A percentile compares a stretch with the other conserved stretches of the same genome.
Evolutionary conservation across 768 basidiomycete species (phyloP).

Genomic region (Rossbeevera mucosa): DNA sequence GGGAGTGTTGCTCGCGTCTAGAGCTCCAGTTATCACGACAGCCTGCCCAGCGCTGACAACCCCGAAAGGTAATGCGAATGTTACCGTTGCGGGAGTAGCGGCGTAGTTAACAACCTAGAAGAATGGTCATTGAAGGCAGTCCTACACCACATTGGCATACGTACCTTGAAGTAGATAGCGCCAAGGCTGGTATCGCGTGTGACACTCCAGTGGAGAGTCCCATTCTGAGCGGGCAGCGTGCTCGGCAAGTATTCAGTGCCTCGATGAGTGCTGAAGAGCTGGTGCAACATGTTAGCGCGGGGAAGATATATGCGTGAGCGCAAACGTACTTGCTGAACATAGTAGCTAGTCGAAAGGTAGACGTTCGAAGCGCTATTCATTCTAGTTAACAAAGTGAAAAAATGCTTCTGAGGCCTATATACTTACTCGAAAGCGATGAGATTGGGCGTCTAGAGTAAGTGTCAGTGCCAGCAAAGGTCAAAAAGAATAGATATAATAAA

Average conservation of each 20-base stretch:
- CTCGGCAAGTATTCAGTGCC: constrained; percentile 63
- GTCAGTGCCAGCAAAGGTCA: background rate
- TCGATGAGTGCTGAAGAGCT: constrained; percentile 62
- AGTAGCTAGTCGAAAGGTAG: constrained; percentile 59
- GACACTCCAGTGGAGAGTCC: constrained; percentile 62
- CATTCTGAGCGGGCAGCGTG: constrained; percentile 45
- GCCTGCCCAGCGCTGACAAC: constrained; percentile 43
- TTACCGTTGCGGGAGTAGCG: constrained; percentile 36
- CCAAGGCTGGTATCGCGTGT: constrained; percentile 24
- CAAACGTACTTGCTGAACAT: constrained; percentile 49
- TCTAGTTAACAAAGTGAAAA: background rate
- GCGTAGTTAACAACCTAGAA: constrained; percentile 52
- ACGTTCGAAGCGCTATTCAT: constrained; percentile 44
- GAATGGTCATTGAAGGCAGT: background rate
- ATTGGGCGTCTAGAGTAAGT: constrained; percentile 41
- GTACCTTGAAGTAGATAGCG: constrained; percentile 55
- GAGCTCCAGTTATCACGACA: constrained; percentile 47
- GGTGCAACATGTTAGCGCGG: background rate
- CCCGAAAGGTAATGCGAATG: constrained; percentile 52
- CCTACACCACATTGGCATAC: background rate
- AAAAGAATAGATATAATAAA: constrained; percentile 19
- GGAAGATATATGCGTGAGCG: background rate
- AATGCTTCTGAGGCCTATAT: background rate
- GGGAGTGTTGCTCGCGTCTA: constrained; percentile 53
- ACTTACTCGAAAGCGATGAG: constrained; percentile 58